These are phyloP conservation scores for Curvularia eragrostidis DNA, from an alignment of 2,329 filamentous ascomycete species.

Conservation along the genomic window DNA sequence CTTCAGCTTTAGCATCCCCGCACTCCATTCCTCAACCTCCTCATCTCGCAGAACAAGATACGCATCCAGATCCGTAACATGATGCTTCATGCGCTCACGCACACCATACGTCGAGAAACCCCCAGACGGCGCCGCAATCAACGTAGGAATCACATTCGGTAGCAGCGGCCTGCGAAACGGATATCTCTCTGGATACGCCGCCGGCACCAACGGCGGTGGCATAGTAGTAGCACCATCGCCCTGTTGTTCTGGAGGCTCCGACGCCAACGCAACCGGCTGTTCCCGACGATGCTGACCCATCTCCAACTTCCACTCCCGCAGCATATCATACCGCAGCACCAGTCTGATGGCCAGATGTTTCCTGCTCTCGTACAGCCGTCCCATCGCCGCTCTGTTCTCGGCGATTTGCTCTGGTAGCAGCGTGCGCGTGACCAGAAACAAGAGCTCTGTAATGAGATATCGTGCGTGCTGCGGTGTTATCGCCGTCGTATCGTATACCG, in stretches of 20 bases:
- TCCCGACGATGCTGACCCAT: neutral
- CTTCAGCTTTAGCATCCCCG: conserved; percentile 12
- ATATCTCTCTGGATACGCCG: neutral
- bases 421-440: conserved; percentile 35
- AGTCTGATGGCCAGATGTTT: conserved; percentile 29
- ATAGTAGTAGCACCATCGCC: neutral
- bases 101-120: conserved; percentile 29
- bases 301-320: conserved; percentile 29
- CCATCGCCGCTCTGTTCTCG: conserved; percentile 30
- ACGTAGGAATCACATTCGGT: conserved; percentile 32
- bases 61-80: conserved; percentile 35
- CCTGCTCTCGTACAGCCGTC: conserved; percentile 26
- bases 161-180: conserved; percentile 15
- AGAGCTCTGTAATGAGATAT: conserved; percentile 24
- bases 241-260: neutral
- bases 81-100: conserved; percentile 39
- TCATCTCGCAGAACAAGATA: conserved; percentile 33
- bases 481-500: rapidly evolving
- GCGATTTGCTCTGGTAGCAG: conserved; percentile 38
- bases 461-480: neutral
- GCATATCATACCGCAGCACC: conserved; percentile 39
- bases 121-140: conserved; percentile 27
- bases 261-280: conserved; percentile 18
- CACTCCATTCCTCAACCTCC: conserved; percentile 25
- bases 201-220: too few species aligned